Base-by-base conservation (phyloP, 2,329 filamentous ascomycete genomes). In the Penicillium sp. region DNA sequence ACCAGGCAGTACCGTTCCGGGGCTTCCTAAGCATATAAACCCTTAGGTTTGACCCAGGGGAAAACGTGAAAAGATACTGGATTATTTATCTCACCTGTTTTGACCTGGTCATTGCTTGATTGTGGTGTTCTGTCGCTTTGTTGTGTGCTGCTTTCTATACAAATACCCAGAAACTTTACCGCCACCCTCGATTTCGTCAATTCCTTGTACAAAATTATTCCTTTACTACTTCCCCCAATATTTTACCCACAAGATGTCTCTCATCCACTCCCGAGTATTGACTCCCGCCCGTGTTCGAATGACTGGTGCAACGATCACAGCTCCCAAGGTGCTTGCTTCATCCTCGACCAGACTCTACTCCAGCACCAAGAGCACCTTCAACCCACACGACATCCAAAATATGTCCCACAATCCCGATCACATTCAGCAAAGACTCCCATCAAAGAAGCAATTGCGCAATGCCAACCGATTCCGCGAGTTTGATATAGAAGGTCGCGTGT, bases 381-480 rank as follows among this genome's bases (percentile, higher is more conserved):
- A 27, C 40, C 59, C 59, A 10, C 61, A 63, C 3, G 60, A 64
- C 40, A 59, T 63, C 14, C 59, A 61, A 54, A 59, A 57, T 39
- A 14, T 60, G 13, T 53, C 59, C 14, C 52, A 70, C 41, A 60
- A 43, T 19, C 60, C 60, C 6, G 66, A 74, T 36, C 68, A 74
- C 64, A 73, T 75, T 33, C 73, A 75, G 51, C 67, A 65, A 19
- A 70, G 71, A 35, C 54, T 71, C 10, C 71, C 73, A 1, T 58
- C 66, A 4, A 60, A 68, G 43, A 61, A 65, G 18, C 58, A 61
- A 16, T 55, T 64, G 36, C 55, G 53, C 52, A 70, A 70, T 57
- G 62, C 66, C 2, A 68, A 70, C n/a, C 74, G 74, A 33, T 77
- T 79, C 58, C 66, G 69, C 35, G 78, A 81, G 54, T 80, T 80